These are phyloP conservation scores for Escovopsis sp. DNA, from an alignment of 2,329 filamentous ascomycete species.

Conservation along the genomic window DNA sequence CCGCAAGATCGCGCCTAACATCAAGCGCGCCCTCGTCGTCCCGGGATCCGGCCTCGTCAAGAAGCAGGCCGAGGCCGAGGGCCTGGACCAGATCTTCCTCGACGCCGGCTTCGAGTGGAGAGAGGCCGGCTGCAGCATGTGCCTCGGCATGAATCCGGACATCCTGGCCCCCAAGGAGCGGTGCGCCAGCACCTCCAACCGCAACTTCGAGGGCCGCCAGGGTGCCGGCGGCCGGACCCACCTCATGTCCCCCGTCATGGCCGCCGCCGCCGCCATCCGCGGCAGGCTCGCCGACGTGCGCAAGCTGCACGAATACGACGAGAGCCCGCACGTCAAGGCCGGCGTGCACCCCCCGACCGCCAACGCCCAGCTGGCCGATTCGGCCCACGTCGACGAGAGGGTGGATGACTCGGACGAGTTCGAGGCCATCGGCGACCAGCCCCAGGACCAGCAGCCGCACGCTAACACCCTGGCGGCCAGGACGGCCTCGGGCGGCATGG, in stretches of 20 bases:
- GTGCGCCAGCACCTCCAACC: conserved; percentile 89
- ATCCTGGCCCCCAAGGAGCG: conserved; percentile 85
- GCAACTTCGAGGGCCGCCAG: conserved; percentile 94
- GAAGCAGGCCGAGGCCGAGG: conserved; percentile 77
- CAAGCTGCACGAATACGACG: conserved; percentile 49
- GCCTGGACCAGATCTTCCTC: conserved; percentile 79
- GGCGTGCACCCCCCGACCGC: conserved; percentile 19
- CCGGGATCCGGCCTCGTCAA: conserved; percentile 92
- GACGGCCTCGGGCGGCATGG: conserved; percentile 44
- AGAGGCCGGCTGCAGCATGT: conserved; percentile 98
- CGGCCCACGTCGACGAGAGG: conserved; percentile 37
- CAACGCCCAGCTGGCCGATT: conserved; percentile 11
- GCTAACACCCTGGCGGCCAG: conserved; percentile 42
- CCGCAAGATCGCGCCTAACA: conserved; percentile 69
- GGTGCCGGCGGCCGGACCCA: conserved; percentile 84
- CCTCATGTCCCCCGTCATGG: conserved; percentile 94
- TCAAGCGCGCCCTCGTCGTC: conserved; percentile 92
- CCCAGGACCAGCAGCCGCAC: conserved; percentile 48
- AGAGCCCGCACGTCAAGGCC: conserved; percentile 45
- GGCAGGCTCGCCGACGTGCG: conserved; percentile 89
- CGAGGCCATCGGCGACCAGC: conserved; percentile 39
- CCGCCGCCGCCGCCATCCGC: conserved; percentile 74
- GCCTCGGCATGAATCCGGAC: conserved; percentile 97
- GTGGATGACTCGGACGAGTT: conserved; percentile 35
- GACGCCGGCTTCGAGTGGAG: conserved; percentile 96